phyloP scores from a whole-genome alignment of 2,329 filamentous ascomycete species.

The Aurifilum marmelostoma region DNA sequence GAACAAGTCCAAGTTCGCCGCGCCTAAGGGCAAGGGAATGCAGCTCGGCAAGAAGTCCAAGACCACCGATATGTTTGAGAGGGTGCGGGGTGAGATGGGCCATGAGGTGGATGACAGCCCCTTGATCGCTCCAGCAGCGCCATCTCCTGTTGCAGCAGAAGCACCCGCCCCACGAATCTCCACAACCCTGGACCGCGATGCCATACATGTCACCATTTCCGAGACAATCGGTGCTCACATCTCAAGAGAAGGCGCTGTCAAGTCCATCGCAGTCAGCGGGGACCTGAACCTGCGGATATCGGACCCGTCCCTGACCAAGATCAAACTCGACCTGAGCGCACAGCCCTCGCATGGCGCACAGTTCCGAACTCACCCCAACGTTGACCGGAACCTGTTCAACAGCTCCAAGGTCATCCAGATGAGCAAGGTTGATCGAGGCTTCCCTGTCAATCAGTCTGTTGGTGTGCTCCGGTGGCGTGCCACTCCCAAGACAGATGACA shows the following conservation, averaged over 20 bases:
- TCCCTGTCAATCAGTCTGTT: slow-evolving; percentile 92
- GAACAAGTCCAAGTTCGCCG: slow-evolving; percentile 83
- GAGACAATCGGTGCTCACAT: slow-evolving; percentile 91
- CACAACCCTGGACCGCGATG: slow-evolving; percentile 75
- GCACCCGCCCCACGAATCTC: slow-evolving; percentile 62
- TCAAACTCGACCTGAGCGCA: slow-evolving; percentile 81
- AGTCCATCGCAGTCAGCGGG: slow-evolving; percentile 85
- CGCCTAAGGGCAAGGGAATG: slow-evolving; percentile 95
- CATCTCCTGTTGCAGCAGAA: slow-evolving; percentile 54
- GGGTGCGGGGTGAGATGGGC: slow-evolving; percentile 90
- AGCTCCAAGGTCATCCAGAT: slow-evolving; percentile 84
- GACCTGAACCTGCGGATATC: slow-evolving; percentile 90
- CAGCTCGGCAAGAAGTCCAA: slow-evolving; percentile 99
- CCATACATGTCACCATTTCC: slow-evolving; percentile 84
- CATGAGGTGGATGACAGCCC: slow-evolving; percentile 79
- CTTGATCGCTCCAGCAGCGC: slow-evolving; percentile 61
- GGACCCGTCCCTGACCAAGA: slow-evolving; percentile 85
- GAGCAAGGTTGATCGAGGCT: slow-evolving; percentile 83
- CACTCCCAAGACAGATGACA: slow-evolving; percentile 77
- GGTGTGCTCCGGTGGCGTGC: slow-evolving; percentile 93
- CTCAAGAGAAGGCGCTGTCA: slow-evolving; percentile 83
- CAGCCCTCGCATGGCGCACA: slow-evolving; percentile 82
- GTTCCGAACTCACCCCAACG: slow-evolving; percentile 95
- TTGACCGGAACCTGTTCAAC: slow-evolving; percentile 87
- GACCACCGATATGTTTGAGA: slow-evolving; percentile 95